A percentile compares a stretch with the other conserved stretches of the same genome.
Evolutionary conservation across 169 alveolate genomes (phyloP).

Genomic region (Plasmodium coatneyi): DNA sequence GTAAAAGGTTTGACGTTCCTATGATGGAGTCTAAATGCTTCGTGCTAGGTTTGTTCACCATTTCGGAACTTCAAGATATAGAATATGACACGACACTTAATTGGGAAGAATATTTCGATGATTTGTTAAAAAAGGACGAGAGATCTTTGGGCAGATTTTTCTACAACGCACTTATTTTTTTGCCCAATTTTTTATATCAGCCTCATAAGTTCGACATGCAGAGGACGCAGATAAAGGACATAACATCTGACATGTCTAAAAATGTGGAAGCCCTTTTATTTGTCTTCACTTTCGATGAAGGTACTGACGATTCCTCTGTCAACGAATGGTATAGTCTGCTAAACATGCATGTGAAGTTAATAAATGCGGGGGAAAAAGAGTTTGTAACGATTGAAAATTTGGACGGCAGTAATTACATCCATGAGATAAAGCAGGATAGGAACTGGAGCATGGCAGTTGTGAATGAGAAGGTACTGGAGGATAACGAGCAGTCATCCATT

Average conservation of each 20-base stretch:
- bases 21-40: slow-evolving; percentile 29
- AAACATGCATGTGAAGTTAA: slow-evolving; percentile 2
- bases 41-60: slow-evolving; percentile 57
- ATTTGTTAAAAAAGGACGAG: background rate
- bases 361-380: slow-evolving; percentile 6
- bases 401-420: slow-evolving; percentile 8
- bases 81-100: slow-evolving; percentile 7
- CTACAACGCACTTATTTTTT: slow-evolving; percentile 9
- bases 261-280: slow-evolving; percentile 40
- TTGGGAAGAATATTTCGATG: slow-evolving; percentile 16
- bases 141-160: slow-evolving; percentile 7
- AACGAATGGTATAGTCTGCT: slow-evolving; percentile 39
- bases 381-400: background rate
- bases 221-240: background rate
- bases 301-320: background rate
- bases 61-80: slow-evolving; percentile 12
- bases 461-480: slow-evolving; percentile 22
- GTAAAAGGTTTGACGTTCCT: slow-evolving; percentile 41
- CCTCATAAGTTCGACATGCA: slow-evolving; percentile 14
- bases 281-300: slow-evolving; percentile 46
- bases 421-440: background rate
- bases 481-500: slow-evolving; percentile 8
- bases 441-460: slow-evolving; percentile 11
- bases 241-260: background rate
- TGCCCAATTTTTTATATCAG: slow-evolving; percentile 57